Percentiles rank a stretch among this genome's conserved stretches.
These are phyloP conservation scores for Lasiodiplodia citricola DNA, from an alignment of 2,329 filamentous ascomycete species.

Conservation along the genomic window DNA sequence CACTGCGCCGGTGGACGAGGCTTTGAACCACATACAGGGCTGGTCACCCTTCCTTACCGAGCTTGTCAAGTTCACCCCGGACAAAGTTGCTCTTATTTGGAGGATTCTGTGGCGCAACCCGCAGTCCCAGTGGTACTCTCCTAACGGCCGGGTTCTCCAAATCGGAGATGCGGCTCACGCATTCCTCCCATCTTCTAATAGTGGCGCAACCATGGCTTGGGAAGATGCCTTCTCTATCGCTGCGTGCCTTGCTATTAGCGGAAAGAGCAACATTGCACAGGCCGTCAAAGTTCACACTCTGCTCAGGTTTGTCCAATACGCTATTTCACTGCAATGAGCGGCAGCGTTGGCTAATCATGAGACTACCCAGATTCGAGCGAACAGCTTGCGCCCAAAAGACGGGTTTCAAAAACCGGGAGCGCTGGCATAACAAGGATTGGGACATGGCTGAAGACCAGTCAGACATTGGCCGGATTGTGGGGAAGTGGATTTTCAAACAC, in stretches of 20 bases:
- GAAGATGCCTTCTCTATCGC: conserved; percentile 52
- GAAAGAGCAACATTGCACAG: conserved; percentile 37
- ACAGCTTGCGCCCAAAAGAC: conserved; percentile 41
- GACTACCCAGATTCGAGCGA: conserved; percentile 31
- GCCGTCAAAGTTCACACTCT: conserved; percentile 42
- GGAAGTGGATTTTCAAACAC: not conserved
- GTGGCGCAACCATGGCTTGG: conserved; percentile 60
- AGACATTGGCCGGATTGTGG: not conserved
- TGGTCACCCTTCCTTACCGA: conserved; percentile 43
- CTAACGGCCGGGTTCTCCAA: conserved; percentile 56
- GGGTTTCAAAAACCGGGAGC: conserved; percentile 42
- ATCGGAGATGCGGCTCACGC: conserved; percentile 62
- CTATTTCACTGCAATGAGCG: no score
- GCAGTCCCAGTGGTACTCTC: conserved; percentile 58
- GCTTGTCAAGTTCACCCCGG: conserved; percentile 43
- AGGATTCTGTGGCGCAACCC: conserved; percentile 62
- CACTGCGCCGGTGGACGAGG: not conserved
- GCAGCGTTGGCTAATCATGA: no score
- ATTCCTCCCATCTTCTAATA: conserved; percentile 59
- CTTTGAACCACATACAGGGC: conserved; percentile 31
- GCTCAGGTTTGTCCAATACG: conserved; percentile 28
- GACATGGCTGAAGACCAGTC: not conserved
- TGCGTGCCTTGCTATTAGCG: conserved; percentile 35
- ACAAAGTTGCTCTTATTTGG: conserved; percentile 54
- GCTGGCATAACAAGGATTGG: conserved; percentile 34